Evolutionary conservation across 331 rosid genomes (phyloP).

Genomic region (Arachis monticola): DNA sequence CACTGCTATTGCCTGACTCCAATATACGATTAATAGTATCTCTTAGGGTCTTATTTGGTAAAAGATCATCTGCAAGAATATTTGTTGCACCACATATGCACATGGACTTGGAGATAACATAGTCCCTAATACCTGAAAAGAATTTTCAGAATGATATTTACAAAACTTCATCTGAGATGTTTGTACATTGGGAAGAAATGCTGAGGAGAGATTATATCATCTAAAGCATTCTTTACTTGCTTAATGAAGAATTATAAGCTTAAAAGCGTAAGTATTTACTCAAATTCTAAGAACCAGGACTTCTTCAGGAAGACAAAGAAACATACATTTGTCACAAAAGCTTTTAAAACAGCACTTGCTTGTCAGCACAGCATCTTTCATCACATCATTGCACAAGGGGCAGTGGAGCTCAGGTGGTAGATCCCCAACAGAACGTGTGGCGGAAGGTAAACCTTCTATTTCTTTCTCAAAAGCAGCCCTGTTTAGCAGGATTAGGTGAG

Average conservation of each 20-base stretch:
- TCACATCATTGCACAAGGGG: slow-evolving; percentile 92
- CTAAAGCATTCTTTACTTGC: neutral
- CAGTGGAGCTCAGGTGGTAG: slow-evolving; percentile 96
- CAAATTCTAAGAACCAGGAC: slow-evolving; percentile 21
- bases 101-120: slow-evolving; percentile 71
- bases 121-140: slow-evolving; percentile 82
- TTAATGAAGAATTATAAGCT: neutral
- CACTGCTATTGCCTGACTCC: slow-evolving; percentile 96
- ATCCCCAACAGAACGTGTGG: slow-evolving; percentile 94
- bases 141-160: slow-evolving; percentile 17
- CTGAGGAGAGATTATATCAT: neutral
- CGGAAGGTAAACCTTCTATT: slow-evolving; percentile 92
- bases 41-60: slow-evolving; percentile 92
- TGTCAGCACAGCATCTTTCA: slow-evolving; percentile 97
- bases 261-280: slow-evolving; percentile 42
- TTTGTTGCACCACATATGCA: slow-evolving; percentile 87
- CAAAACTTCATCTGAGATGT: neutral
- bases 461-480: slow-evolving; percentile 99
- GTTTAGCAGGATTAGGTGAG: slow-evolving; percentile 32
- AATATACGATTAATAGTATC: slow-evolving; percentile 88
- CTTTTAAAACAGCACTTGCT: slow-evolving; percentile 98
- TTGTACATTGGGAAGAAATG: slow-evolving; percentile 7
- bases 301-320: slow-evolving; percentile 5
- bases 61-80: slow-evolving; percentile 93
- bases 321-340: slow-evolving; percentile 93